A percentile compares a stretch with the other conserved stretches of the same genome.
Conservation (phyloP, 2,329 filamentous ascomycete genomes). For the Fusarium tjaetaba region DNA sequence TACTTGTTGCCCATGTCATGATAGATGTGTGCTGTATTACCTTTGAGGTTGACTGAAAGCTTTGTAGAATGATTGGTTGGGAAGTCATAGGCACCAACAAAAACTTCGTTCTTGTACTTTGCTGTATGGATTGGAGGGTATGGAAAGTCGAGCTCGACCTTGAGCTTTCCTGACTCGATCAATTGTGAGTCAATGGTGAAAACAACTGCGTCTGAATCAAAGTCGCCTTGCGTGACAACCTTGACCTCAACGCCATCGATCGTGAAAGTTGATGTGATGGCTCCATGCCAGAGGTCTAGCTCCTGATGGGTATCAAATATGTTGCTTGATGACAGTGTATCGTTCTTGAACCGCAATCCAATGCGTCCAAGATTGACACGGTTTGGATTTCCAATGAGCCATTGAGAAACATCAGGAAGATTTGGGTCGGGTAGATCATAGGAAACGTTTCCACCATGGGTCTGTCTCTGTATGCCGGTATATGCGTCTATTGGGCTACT, state of each 20-base stretch:
- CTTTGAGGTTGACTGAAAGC: conserved; percentile 17
- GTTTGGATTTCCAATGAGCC: conserved; percentile 62
- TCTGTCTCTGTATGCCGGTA: conserved; percentile 46
- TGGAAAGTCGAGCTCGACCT: conserved; percentile 55
- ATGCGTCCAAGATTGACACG: conserved; percentile 56
- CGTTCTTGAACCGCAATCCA: conserved; percentile 50
- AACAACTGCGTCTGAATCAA: conserved; percentile 51
- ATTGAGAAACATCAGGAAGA: conserved; percentile 55
- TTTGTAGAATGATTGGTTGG: conserved; percentile 52
- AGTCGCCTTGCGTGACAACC: conserved; percentile 51
- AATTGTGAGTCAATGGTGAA: conserved; percentile 52
- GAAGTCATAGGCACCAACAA: conserved; percentile 53
- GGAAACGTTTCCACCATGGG: conserved; percentile 51
- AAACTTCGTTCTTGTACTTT: conserved; percentile 57
- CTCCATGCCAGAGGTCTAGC: conserved; percentile 32
- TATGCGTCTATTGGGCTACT: conserved; percentile 41
- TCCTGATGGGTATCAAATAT: conserved; percentile 47
- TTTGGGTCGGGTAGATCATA: conserved; percentile 51
- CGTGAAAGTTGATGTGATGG: conserved; percentile 51
- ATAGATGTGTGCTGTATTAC: conserved; percentile 45
- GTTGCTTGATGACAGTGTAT: conserved; percentile 41
- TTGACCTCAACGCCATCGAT: conserved; percentile 46
- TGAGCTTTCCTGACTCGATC: conserved; percentile 46
- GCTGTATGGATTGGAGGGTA: conserved; percentile 53
- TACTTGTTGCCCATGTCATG: conserved; percentile 54